Conservation (phyloP, 495 filamentous ascomycete species). For the Podospora appendiculata region DNA sequence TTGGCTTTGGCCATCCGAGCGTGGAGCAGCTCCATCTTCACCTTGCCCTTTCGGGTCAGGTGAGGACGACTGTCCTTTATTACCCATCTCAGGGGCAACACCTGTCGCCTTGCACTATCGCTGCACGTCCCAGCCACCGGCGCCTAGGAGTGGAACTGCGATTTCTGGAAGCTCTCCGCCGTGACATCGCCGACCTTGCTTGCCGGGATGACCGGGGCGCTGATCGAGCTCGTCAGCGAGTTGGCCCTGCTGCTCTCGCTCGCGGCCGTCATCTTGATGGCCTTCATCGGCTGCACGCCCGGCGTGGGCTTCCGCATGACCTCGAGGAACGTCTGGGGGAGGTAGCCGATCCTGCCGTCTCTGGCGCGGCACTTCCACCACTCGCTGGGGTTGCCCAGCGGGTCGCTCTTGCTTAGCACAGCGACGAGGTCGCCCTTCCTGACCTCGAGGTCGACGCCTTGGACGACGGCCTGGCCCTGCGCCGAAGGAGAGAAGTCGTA, state of each 20-base stretch:
- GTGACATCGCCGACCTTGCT: constrained; percentile 62
- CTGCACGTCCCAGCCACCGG: too few species aligned
- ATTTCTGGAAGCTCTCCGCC: constrained; percentile 85
- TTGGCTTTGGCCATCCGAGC: too few species aligned
- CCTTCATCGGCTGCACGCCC: constrained; percentile 24
- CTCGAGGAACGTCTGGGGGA: constrained; percentile 85
- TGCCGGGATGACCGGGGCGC: constrained; percentile 42
- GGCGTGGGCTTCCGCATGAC: constrained; percentile 53
- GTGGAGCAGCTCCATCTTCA: too few species aligned
- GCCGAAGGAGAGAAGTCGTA: constrained; percentile 87
- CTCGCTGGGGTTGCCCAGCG: constrained; percentile 81
- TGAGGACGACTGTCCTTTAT: too few species aligned
- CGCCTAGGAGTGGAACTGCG: constrained; percentile 67
- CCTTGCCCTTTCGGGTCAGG: too few species aligned
- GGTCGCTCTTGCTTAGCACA: constrained; percentile 87
- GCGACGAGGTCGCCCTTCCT: constrained; percentile 95
- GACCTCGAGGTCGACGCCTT: constrained; percentile 81
- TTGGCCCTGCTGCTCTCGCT: constrained; percentile 44
- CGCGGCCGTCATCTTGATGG: constrained; percentile 48
- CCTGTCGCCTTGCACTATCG: too few species aligned
- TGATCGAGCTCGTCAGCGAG: constrained; percentile 35
- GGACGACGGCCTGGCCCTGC: constrained; percentile 43
- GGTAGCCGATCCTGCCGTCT: constrained; percentile 83
- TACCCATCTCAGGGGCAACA: too few species aligned
- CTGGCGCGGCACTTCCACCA: constrained; percentile 98